Evolutionary conservation across 352 stramenopile genomes (phyloP), one percentile per base, ranked within the genome.

Genomic region (Pythium insidiosum): DNA sequence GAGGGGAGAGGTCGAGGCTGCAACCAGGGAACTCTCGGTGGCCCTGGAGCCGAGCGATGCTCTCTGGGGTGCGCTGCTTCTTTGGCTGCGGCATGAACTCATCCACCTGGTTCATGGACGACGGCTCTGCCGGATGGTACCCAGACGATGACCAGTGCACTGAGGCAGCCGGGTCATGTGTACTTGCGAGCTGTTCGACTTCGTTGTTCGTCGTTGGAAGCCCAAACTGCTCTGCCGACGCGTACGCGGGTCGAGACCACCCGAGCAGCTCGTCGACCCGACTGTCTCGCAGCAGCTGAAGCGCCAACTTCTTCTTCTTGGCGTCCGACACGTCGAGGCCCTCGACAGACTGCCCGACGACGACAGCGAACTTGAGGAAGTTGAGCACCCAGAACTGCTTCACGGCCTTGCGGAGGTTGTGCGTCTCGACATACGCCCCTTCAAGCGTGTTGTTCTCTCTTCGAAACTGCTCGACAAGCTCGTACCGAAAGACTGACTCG

Each of bases 311-410:
- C 42, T 71, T 72, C 62, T 93, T 93, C 69, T 88, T 90, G 37
- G 68, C 60, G 57, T 88, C 72, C 18, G 80, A 87, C 30, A 88
- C 61, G 43, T 90, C 75, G 19, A 90, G 58, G 0, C 80, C 77
- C 23, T 80, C 58, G 18, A 93, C 75, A 1, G 71, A 60, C 56
- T 93, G 80, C 13, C 73, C 80, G 7, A 90, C 61, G 6, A 83
- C 56, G 19, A 93, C 64, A 4, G 80, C 73, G 38, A 93, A 84
- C 52, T 88, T 88, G 48, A 93, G 59, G 45, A 93, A 88, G 45
- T 88, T 89, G 56, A 50, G 54, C 25, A 89, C 75, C 80, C 80
- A 93, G 40, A 93, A 93, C 60, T 93, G 75, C 54, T 86, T 74
- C 37, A 90, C 80, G 5, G 80, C 80, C 26, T 78, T 65, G 16